Base-by-base conservation (phyloP, 2,329 filamentous ascomycete genomes). In the Beauveria bassiana region DNA sequence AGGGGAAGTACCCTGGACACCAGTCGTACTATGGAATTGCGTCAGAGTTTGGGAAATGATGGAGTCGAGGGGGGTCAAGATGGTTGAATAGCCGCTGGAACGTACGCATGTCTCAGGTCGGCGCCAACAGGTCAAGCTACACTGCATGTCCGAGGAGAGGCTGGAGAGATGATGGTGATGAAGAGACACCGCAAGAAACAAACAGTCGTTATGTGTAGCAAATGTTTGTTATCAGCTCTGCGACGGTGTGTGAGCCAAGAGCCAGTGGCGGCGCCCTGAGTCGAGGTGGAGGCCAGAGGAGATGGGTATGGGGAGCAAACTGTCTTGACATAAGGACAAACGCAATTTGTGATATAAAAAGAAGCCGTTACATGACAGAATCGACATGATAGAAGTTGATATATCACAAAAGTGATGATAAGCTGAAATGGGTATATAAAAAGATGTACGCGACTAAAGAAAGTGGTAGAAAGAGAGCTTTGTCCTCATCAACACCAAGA, bases 41-140 rank as follows among this genome's bases (percentile, higher is more conserved):
- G 18, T 7, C 14, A 45, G 38, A 59, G 22, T 43, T 45, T 14
- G 38, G 57, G 57, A 59, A 18, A 59, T 26, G 51, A 59, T 26
- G 51, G 34, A 26, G 20, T 43, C n/a, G 47, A n/a, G 24, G 42
- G 42, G 22, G 43, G 22, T 38, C 34, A 18, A 12, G 18, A 10
- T 49, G 28, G 50, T 58, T 16, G 18, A 49, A 20, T 45, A 31
- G 34, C 34, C 34, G 14, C 46, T 50, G 31, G 45, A 18, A 20
- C 26, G 20, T 20, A 18, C 40, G 57, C 49, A 38, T 45, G 47
- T 60, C 47, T 52, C 57, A 60, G 46, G 49, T 52, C 5, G 14
- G n/a, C 16, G 24, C 18, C 57, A 49, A 60, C 57, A 40, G 14
- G 57, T 60, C 57, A 53, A 53, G 49, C 57, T 60, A 38, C 49